A percentile compares a stretch with the other conserved stretches of the same genome.
These are phyloP conservation scores for Rhodotorula sphaerocarpa DNA, from an alignment of 768 basidiomycete species.

Conservation along the genomic window DNA sequence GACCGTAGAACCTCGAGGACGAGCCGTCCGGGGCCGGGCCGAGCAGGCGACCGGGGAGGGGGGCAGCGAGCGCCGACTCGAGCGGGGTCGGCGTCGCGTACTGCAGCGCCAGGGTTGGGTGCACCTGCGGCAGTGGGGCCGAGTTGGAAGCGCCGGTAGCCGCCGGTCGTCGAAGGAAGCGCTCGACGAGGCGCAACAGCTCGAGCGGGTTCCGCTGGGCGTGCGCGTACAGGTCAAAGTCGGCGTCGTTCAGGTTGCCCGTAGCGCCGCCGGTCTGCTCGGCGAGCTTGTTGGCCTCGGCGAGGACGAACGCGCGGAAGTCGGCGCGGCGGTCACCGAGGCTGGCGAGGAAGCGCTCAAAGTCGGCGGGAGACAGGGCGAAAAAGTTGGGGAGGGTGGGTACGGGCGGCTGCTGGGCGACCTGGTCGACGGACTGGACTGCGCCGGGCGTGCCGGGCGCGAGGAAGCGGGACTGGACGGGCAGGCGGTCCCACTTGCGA, in stretches of 20 bases:
- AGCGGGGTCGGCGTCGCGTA: slow-evolving; percentile 27
- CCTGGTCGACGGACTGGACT: slow-evolving; percentile 1
- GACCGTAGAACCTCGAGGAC: neutral
- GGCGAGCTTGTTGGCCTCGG: neutral
- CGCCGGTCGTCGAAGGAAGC: slow-evolving; percentile 25
- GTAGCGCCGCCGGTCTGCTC: no score
- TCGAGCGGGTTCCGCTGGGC: slow-evolving; percentile 27
- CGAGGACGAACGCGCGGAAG: slow-evolving; percentile 20
- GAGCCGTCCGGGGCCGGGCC: slow-evolving; percentile 3
- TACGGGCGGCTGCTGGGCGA: neutral
- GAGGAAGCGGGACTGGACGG: slow-evolving; percentile 23
- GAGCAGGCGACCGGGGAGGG: slow-evolving; percentile 32
- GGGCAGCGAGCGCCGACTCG: slow-evolving; percentile 25
- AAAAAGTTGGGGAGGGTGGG: slow-evolving; percentile 26
- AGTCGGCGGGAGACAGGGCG: slow-evolving; percentile 19
- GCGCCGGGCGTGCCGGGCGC: neutral
- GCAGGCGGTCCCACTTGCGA: slow-evolving; percentile 3
- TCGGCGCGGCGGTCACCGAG: slow-evolving; percentile 12
- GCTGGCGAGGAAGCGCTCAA: slow-evolving; percentile 21
- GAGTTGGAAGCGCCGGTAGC: neutral
- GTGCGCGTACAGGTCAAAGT: slow-evolving; percentile 27
- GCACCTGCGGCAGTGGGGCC: slow-evolving; percentile 13
- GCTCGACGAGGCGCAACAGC: slow-evolving; percentile 25
- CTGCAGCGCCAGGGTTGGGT: slow-evolving; percentile 33
- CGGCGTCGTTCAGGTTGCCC: neutral